Evolutionary conservation across 805 yeast species (phyloP).

Genomic region (Metschnikowia bowlesiae): DNA sequence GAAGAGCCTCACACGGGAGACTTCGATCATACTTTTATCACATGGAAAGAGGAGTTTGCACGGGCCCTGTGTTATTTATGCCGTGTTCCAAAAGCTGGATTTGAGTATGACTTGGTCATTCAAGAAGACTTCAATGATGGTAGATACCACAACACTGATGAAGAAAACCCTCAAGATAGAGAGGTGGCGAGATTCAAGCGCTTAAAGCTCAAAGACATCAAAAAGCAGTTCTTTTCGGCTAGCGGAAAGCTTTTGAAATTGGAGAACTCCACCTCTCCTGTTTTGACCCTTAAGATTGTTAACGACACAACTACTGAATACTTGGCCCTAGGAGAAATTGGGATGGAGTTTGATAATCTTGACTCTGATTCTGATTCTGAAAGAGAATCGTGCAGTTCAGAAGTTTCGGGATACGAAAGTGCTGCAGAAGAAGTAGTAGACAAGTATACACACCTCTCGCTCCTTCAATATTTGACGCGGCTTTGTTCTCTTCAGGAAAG

Average conservation of each 20-base stretch:
- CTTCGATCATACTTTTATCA: conserved; percentile 27
- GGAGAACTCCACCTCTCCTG: conserved; percentile 61
- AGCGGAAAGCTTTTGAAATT: conserved; percentile 62
- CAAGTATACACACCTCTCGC: conserved; percentile 41
- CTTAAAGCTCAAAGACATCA: conserved; percentile 39
- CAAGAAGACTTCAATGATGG: conserved; percentile 64
- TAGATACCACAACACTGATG: conserved; percentile 60
- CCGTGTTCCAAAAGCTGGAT: conserved; percentile 25
- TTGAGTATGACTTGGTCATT: conserved; percentile 43
- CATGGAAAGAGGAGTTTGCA: conserved; percentile 74
- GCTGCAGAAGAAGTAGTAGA: conserved; percentile 7
- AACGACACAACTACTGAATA: conserved; percentile 13
- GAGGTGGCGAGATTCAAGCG: conserved; percentile 25
- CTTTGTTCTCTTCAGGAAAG: conserved; percentile 55
- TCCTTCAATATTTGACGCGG: conserved; percentile 61
- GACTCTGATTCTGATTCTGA: conserved; percentile 17
- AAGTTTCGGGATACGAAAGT: conserved; percentile 7
- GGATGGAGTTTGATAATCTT: conserved; percentile 13
- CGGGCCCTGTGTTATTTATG: conserved; percentile 44
- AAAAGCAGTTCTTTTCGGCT: conserved; percentile 60
- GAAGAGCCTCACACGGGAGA: conserved; percentile 11
- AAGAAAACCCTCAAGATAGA: conserved; percentile 19
- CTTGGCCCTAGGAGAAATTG: conserved; percentile 20
- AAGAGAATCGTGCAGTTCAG: conserved; percentile 21
- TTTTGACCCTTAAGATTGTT: conserved; percentile 53